These are phyloP conservation scores for Cryptococcus wingfieldii DNA, from an alignment of 1,284 basidiomycete species.

Conservation along the genomic window DNA sequence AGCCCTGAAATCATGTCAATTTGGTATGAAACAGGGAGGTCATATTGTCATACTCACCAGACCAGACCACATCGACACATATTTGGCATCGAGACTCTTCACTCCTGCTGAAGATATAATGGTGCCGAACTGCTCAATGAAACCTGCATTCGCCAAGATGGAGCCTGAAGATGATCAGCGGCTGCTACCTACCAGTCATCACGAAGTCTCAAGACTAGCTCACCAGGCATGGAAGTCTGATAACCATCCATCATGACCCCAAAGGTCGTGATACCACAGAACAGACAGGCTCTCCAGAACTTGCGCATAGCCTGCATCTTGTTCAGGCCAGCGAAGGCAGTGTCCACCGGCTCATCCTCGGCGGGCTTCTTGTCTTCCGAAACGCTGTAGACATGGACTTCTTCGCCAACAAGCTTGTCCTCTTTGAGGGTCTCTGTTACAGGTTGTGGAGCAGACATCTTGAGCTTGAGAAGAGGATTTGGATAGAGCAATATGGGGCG, in stretches of 20 bases:
- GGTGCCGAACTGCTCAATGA: no score
- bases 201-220: background rate
- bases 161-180: no score
- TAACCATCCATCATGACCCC: constrained; percentile 19
- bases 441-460: constrained; percentile 1
- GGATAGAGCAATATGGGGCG: background rate
- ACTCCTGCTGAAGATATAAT: no score
- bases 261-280: constrained; percentile 11
- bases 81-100: no score
- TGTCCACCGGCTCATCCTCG: background rate
- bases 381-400: background rate
- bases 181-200: no score
- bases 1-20: background rate
- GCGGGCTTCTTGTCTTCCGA: background rate
- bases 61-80: no score
- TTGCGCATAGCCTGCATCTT: constrained; percentile 9
- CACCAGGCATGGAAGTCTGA: constrained; percentile 12
- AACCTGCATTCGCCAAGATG: no score
- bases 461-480: background rate
- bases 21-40: background rate
- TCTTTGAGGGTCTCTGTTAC: no score
- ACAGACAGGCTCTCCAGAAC: constrained; percentile 12
- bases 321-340: constrained; percentile 11
- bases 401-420: background rate
- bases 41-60: no score